A percentile compares a stretch with the other conserved stretches of the same genome.
Conservation (phyloP, 2,329 filamentous ascomycete species). For the Phaeosphaeriaceae sp. region DNA sequence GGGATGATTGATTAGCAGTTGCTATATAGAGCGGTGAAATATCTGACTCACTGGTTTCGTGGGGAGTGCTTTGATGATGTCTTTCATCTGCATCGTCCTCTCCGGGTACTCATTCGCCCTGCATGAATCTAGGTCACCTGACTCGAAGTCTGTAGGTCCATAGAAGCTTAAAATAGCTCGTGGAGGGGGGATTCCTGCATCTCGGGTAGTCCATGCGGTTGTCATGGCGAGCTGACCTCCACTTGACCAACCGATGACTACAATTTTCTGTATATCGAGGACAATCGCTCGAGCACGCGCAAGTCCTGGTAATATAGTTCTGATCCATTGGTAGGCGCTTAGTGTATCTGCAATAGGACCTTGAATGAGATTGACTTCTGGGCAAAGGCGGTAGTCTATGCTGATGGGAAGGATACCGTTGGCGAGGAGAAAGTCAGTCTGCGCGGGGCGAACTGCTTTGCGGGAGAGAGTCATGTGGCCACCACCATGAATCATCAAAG, state of each 20-base stretch:
- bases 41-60: no score
- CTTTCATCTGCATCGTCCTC: no score
- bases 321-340: conserved; percentile 30
- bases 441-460: conserved; percentile 46
- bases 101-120: conserved; percentile 16
- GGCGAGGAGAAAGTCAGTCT: conserved; percentile 48
- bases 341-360: conserved; percentile 56
- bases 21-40: no score
- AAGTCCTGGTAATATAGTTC: neutral
- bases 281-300: neutral
- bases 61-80: conserved; percentile 9
- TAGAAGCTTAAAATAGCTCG: conserved; percentile 57
- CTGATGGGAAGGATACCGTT: conserved; percentile 56
- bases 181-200: conserved; percentile 45
- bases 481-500: conserved; percentile 56
- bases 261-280: conserved; percentile 42
- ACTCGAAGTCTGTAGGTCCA: conserved; percentile 39
- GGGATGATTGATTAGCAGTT: no score
- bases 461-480: conserved; percentile 51
- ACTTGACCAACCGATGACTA: conserved; percentile 57
- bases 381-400: conserved; percentile 60
- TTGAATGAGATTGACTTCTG: conserved; percentile 54
- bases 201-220: conserved; percentile 46
- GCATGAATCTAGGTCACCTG: neutral
- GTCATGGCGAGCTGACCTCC: conserved; percentile 57